Base-by-base conservation (phyloP, 1,139 yeast genomes). In the Insectozyma bohioensis region DNA sequence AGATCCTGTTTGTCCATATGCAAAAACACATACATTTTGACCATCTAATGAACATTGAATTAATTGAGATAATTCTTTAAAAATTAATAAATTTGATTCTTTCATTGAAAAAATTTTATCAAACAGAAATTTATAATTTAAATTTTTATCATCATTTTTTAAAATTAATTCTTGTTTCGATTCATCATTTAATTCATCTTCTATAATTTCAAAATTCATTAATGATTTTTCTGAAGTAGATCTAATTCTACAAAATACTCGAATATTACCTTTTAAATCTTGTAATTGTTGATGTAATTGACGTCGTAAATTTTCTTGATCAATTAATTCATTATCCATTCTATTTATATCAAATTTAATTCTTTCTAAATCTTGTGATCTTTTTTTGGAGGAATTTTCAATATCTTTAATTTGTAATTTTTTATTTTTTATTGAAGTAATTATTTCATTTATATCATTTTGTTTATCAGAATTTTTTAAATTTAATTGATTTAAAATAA, bases 1-100 rank as follows among this genome's bases (percentile, higher is more conserved):
- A 0, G 97, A 88, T 0, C 98, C 97, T 0, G 98, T 92, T 59
- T 92, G 98, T 0, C 98, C 98, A 57, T 92, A 92, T 0, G 98
- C 96, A 63, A 92, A 88, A 2, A 92, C 88, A 55, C 97, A 88
- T 4, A 87, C 95, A 49, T 88, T 88, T 51, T 70, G 81, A 0
- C 98, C 98, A 61, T 92, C 96, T 19, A 92, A 58, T 0, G 95
- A 85, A 35, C 95, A 84, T 55, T 88, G 97, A 2, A 92, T 82
- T 19, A 90, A 60, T 54, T 90, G 95, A 1, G 95, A 81, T 1
- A 90, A 75, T 49, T 92, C 98, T 25, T 78, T 83, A 57, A 88
- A 92, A 0, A 94, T 75, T 18, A 75, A 80, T 2, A 50, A 49
- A 52, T 92, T 92, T 1, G 71, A 51, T 11, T 73, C 59, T 1